Evolutionary conservation across 345 rosid genomes (phyloP).

Genomic region (Dimocarpus longan): DNA sequence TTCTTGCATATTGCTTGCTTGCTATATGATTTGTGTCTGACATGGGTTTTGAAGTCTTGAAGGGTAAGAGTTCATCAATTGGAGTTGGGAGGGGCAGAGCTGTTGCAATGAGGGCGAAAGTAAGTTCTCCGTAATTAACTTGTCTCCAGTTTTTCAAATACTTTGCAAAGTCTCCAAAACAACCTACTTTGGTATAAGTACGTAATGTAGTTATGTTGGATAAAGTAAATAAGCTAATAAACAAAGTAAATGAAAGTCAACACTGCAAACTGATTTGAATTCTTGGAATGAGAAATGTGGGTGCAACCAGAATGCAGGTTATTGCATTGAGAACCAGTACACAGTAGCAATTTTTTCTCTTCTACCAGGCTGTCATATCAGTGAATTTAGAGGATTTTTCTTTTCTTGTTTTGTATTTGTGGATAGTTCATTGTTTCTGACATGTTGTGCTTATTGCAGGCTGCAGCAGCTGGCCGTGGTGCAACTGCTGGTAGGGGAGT

Average conservation of each 20-base stretch:
- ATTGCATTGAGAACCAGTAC: background rate
- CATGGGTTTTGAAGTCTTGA: constrained; percentile 28
- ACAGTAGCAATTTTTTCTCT: background rate
- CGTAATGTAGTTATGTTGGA: background rate
- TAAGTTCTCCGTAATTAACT: constrained; percentile 37
- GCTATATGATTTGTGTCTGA: constrained; percentile 3
- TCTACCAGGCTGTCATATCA: background rate
- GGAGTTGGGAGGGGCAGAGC: constrained; percentile 97
- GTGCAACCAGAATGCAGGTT: background rate
- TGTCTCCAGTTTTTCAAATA: background rate
- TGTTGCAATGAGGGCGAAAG: constrained; percentile 87
- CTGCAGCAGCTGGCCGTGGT: constrained; percentile 86
- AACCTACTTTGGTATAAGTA: background rate
- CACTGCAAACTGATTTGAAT: background rate
- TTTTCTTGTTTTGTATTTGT: background rate
- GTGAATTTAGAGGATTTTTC: background rate
- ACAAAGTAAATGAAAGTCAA: background rate
- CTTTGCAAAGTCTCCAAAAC: background rate
- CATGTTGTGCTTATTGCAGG: constrained; percentile 33
- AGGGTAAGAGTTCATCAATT: constrained; percentile 88
- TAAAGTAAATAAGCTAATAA: background rate
- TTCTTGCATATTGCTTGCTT: background rate
- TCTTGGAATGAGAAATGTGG: background rate
- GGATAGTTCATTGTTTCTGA: background rate
- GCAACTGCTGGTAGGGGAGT: constrained; percentile 74